phyloP scores from a whole-genome alignment of 106 monocot genomes.

The Phalaenopsis equestris region DNA sequence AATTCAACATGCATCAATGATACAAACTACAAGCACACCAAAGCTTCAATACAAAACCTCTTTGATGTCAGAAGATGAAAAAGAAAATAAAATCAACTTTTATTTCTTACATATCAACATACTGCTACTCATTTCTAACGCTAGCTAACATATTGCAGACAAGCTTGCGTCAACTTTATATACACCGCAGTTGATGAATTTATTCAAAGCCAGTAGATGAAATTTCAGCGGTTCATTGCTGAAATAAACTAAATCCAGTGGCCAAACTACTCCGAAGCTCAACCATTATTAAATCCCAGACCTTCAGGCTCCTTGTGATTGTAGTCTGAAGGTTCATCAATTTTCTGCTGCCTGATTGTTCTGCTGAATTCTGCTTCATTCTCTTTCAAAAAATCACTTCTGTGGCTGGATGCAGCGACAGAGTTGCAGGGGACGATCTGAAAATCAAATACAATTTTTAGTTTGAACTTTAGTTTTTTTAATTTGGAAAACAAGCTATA shows the following conservation, averaged over 20 bases:
- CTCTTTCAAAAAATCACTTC: not conserved
- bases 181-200: not conserved
- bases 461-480: not conserved
- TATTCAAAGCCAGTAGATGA: not conserved
- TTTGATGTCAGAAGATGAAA: not conserved
- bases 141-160: not conserved
- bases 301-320: not conserved
- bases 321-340: not conserved
- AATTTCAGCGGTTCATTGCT: not conserved
- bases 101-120: not conserved
- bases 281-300: not conserved
- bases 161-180: not conserved
- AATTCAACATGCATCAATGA: not conserved
- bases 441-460: not conserved
- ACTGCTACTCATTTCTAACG: not conserved
- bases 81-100: not conserved
- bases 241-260: not conserved
- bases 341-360: not conserved
- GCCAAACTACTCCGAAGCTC: not conserved
- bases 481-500: not conserved
- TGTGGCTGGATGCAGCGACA: not conserved
- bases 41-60: not conserved
- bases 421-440: slow-evolving; percentile 3
- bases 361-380: slow-evolving; percentile 2
- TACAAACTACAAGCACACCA: not conserved